These are phyloP conservation scores for Vicia sativa DNA, from an alignment of 306 rosid genomes.

Conservation along the genomic window DNA sequence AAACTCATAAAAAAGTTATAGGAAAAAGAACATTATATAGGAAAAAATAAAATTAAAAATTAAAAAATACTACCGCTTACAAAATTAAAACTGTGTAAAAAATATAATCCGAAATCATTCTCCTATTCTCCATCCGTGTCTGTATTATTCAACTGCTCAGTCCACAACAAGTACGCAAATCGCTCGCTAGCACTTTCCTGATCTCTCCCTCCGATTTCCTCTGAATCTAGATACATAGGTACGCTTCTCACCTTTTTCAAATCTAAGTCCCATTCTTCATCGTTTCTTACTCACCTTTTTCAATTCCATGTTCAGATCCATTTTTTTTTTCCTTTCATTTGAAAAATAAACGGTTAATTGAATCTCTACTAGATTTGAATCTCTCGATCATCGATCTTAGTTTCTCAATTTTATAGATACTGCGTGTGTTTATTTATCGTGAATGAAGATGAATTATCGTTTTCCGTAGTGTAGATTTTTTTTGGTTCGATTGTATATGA, in stretches of 20 bases:
- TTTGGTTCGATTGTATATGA: slow-evolving; percentile 8
- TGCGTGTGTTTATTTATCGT: background rate
- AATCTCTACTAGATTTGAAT: background rate
- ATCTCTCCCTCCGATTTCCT: slow-evolving; percentile 8
- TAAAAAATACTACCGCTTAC: too few species aligned
- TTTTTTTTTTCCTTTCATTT: background rate
- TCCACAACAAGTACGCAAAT: background rate
- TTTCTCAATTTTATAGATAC: background rate
- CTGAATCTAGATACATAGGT: slow-evolving; percentile 32
- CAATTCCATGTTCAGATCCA: background rate
- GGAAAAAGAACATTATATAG: too few species aligned
- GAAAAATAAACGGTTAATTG: background rate
- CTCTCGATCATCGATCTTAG: slow-evolving; percentile 22
- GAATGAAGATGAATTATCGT: background rate
- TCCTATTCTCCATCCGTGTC: too few species aligned
- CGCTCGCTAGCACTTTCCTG: background rate
- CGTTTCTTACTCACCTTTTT: background rate
- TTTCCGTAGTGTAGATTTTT: background rate
- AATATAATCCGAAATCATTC: too few species aligned
- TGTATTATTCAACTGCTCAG: background rate
- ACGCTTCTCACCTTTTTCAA: slow-evolving; percentile 30
- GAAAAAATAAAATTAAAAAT: too few species aligned
- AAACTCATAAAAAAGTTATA: too few species aligned
- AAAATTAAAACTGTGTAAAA: too few species aligned
- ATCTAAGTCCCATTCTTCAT: slow-evolving; percentile 11